phyloP scores from a whole-genome alignment of 768 basidiomycete genomes.

The Lentinula guzmanii region DNA sequence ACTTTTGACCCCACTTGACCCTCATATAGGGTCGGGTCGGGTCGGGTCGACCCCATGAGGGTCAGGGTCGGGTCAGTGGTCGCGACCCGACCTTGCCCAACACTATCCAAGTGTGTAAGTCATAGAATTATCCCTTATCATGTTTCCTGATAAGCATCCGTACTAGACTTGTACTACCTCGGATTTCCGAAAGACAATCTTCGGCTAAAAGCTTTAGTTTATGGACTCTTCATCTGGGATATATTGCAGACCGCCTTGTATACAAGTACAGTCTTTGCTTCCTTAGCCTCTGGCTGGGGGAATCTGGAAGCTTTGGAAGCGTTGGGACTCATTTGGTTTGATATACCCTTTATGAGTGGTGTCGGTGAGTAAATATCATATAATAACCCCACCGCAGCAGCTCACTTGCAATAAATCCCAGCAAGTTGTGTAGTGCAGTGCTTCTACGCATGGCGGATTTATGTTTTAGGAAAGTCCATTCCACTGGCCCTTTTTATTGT shows the following conservation, averaged over 20 bases:
- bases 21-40: too few relatives aligned
- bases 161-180: background rate
- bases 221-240: background rate
- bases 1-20: too few relatives aligned
- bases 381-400: background rate
- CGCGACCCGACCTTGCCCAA: too few relatives aligned
- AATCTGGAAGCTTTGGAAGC: background rate
- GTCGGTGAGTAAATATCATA: background rate
- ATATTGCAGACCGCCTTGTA: background rate
- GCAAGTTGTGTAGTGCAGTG: background rate
- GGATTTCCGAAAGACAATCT: background rate
- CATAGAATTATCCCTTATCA: background rate
- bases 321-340: background rate
- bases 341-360: conserved; percentile 2
- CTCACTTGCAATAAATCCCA: background rate
- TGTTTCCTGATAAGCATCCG: background rate
- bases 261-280: background rate
- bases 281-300: background rate
- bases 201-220: background rate
- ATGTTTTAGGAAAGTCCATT: background rate
- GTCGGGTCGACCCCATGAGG: too few relatives aligned
- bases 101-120: conserved; percentile 4
- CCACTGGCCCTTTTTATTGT: background rate
- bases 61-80: too few relatives aligned
- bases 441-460: conserved; percentile 4